A percentile compares a stretch with the other conserved stretches of the same genome.
phyloP scores from a whole-genome alignment of 2,329 filamentous ascomycete genomes.

The Alternaria brassicae region DNA sequence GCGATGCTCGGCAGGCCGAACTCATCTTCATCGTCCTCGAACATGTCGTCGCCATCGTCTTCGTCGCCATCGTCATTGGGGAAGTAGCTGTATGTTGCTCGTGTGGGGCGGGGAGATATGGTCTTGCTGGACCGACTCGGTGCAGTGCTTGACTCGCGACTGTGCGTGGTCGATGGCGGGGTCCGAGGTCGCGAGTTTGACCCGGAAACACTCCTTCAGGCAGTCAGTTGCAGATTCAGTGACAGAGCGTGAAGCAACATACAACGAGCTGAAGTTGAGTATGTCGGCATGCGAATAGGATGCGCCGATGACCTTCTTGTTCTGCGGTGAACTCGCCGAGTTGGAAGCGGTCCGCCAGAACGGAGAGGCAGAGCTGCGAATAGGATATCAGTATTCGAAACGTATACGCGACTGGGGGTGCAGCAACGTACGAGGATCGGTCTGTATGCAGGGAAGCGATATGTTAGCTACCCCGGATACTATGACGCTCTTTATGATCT shows the following conservation, averaged over 20 bases:
- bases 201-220: slow-evolving; percentile 64
- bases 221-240: slow-evolving; percentile 18
- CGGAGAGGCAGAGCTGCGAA: slow-evolving; percentile 77
- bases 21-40: slow-evolving; percentile 91
- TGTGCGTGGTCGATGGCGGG: slow-evolving; percentile 69
- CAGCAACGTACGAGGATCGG: slow-evolving; percentile 47
- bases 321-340: slow-evolving; percentile 55
- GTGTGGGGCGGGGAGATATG: slow-evolving; percentile 65
- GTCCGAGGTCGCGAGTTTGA: slow-evolving; percentile 74
- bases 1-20: slow-evolving; percentile 93
- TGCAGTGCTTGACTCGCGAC: slow-evolving; percentile 64
- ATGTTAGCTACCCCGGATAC: slow-evolving; percentile 48
- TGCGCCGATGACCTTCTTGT: slow-evolving; percentile 82
- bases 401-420: background rate
- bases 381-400: slow-evolving; percentile 11
- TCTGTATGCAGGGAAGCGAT: slow-evolving; percentile 38
- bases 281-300: slow-evolving; percentile 97
- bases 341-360: slow-evolving; percentile 77
- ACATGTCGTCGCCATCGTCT: slow-evolving; percentile 73
- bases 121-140: slow-evolving; percentile 62
- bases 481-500: slow-evolving; percentile 33
- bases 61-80: slow-evolving; percentile 75
- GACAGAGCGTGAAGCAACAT: slow-evolving; percentile 39
- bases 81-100: slow-evolving; percentile 80
- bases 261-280: slow-evolving; percentile 85